Evolutionary conservation across 2,329 filamentous ascomycete species (phyloP).

Genomic region (Fusarium chaquense): DNA sequence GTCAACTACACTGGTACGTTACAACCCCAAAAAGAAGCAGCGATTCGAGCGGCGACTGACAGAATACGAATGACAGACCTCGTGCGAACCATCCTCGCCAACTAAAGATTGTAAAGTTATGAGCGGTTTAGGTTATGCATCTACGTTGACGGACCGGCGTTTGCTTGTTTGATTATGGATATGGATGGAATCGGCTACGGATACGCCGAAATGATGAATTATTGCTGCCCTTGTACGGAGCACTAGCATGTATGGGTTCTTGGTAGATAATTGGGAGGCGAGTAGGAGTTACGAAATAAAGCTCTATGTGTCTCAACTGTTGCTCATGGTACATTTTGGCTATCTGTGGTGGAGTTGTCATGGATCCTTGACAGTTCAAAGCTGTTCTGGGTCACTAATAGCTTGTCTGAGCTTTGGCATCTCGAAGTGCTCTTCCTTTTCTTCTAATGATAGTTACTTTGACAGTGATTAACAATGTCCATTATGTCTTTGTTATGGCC

Average conservation of each 20-base stretch:
- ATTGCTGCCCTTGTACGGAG: constrained; percentile 38
- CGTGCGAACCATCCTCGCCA: constrained; percentile 87
- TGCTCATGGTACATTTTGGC: constrained; percentile 1
- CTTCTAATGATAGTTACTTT: background rate
- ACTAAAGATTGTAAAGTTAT: constrained; percentile 62
- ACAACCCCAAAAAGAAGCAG: background rate
- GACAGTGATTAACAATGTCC: background rate
- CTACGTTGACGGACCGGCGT: constrained; percentile 51
- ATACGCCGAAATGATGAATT: constrained; percentile 46
- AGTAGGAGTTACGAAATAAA: constrained; percentile 42
- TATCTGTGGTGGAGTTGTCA: constrained; percentile 10
- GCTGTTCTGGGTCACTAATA: background rate
- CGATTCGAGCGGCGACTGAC: background rate
- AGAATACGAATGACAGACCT: constrained; percentile 67
- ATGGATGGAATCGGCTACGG: constrained; percentile 41
- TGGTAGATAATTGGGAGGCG: constrained; percentile 46
- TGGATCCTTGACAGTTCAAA: background rate
- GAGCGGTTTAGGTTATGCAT: constrained; percentile 49
- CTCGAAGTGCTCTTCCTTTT: background rate
- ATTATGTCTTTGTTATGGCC: constrained; percentile 3
- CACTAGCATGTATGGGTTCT: constrained; percentile 45
- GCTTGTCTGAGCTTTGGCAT: background rate
- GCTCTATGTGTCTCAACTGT: constrained; percentile 34
- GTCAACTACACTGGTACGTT: constrained; percentile 91
- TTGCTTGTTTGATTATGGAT: constrained; percentile 50